Evolutionary conservation across 208 protist species (phyloP), one percentile per base, ranked within the genome.

Genomic region (Leptomonas seymouri): DNA sequence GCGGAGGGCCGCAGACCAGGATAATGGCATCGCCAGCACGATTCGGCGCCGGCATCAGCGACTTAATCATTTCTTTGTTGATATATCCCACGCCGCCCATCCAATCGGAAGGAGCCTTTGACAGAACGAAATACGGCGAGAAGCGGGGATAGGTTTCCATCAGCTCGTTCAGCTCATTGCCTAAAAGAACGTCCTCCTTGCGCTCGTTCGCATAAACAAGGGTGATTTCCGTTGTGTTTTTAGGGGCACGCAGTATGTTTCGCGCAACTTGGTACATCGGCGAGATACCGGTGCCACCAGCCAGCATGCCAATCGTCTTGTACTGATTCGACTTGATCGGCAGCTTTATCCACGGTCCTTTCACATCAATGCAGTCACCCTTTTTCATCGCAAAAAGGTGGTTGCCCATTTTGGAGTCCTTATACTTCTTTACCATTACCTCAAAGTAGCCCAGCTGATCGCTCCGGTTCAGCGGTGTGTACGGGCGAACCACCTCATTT

Each of bases 181-280:
- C 85, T 42, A 98, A 77, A 21, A 98, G 84, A 49, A 98, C 97
- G 46, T 98, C 95, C 49, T 97, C 85, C 71, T 97, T 94, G 6
- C 92, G 84, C 50, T 80, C 62, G 79, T 97, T 97, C 7, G 89
- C 91, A 74, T 94, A 98, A 45, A 98, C 82, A 23, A 98, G 84
- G 27, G 78, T 84, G 25, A 98, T 78, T 42, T 96, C 85, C 2
- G 94, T 97, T 30, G 67, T 82, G 80, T 97, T 96, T 67, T 97
- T 85, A 5, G 86, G 87, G 12, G 86, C 68, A 34, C 76, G 66
- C 27, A 97, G 69, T 27, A 97, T 68, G 64, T 93, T 91, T 0
- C 83, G 80, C 27, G 94, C 86, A 14, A 98, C 84, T 63, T 98
- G 96, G 63, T 96, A 96, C 91, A 98, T 97, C 0, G 96, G 95